Base-by-base conservation (phyloP, 2,329 filamentous ascomycete species). In the Fusarium devonianum region DNA sequence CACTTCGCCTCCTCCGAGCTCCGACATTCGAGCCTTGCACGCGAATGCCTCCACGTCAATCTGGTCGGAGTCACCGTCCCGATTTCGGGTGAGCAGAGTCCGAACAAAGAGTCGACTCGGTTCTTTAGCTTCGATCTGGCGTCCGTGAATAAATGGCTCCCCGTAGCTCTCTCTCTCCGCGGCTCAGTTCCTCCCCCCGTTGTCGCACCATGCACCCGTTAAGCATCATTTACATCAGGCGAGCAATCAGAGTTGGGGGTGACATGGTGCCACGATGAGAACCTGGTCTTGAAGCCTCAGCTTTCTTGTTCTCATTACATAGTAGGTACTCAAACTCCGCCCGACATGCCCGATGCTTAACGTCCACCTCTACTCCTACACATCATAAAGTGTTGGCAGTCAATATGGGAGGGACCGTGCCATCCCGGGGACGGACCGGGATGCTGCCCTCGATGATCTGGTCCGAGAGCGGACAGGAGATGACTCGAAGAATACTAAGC, bases 311-410 rank as follows among this genome's bases (percentile, higher is more conserved):
- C 33, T 38, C 4, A 5, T 3, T 37, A 41, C 47, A 59, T 19
- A 58, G 59, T 48, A 52, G 44, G 41, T 59, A 56, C 38, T 30
- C 17, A 13, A n/a, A 18, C 51, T 59, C 46, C 55, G 50, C 50
- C 52, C 22, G 26, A 26, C 25, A 42, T 42, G 34, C 35, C 11
- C 13, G 40, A 47, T 34, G 26, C 13, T 48, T 9, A 9, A 29
- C 25, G 18, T 41, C 29, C 17, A 28, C 10, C n/a, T 36, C 14
- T 22, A 14, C 7, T 23, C 25, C n/a, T n/a, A n/a, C n/a, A n/a
- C n/a, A n/a, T n/a, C n/a, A n/a, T n/a, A n/a, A n/a, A n/a, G n/a
- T n/a, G n/a, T n/a, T n/a, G n/a, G n/a, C n/a, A n/a, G n/a, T n/a
- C n/a, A n/a, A n/a, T n/a, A 35, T 43, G 40, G 40, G 22, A 16